Percentiles rank a stretch among this genome's conserved stretches.
phyloP scores from a whole-genome alignment of 2,329 filamentous ascomycete species.

The Sarocladium brachiariae region DNA sequence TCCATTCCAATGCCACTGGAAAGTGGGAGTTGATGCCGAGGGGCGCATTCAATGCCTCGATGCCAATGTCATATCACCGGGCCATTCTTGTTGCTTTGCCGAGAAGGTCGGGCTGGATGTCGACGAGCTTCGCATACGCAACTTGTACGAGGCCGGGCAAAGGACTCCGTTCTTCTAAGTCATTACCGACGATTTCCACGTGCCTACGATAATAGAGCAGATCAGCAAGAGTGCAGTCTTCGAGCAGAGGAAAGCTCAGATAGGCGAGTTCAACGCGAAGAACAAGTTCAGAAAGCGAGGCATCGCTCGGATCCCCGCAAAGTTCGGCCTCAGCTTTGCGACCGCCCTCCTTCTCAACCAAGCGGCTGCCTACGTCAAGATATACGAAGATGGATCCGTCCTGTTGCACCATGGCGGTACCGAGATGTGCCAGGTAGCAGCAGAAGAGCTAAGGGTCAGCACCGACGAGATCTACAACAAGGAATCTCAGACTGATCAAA shows the following conservation, averaged over 20 bases:
- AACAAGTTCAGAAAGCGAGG: constrained; percentile 91
- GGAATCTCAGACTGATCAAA: constrained; percentile 84
- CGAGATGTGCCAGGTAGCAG: constrained; percentile 86
- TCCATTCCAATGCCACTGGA: constrained; percentile 81
- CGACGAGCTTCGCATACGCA: constrained; percentile 69
- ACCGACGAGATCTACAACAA: constrained; percentile 72
- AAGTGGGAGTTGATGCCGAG: constrained; percentile 78
- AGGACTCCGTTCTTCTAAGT: constrained; percentile 79
- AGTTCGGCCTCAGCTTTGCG: constrained; percentile 81
- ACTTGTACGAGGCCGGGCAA: constrained; percentile 70
- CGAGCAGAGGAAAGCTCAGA: constrained; percentile 54
- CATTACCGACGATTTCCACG: constrained; percentile 71
- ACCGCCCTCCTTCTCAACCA: constrained; percentile 88
- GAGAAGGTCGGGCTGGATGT: constrained; percentile 73
- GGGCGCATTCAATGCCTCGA: constrained; percentile 80
- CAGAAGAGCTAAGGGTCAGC: constrained; percentile 72
- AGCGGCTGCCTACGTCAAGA: constrained; percentile 81
- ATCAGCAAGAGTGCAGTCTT: constrained; percentile 68
- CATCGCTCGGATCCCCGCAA: constrained; percentile 72
- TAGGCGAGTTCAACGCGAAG: constrained; percentile 66
- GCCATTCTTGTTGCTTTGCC: too few species aligned
- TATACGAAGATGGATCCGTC: constrained; percentile 84
- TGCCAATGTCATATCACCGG: constrained; percentile 68
- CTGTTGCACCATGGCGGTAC: constrained; percentile 85
- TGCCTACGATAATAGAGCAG: constrained; percentile 83